Evolutionary conservation across 257 asterid species (phyloP).

Genomic region (Thymus mandschuricus): DNA sequence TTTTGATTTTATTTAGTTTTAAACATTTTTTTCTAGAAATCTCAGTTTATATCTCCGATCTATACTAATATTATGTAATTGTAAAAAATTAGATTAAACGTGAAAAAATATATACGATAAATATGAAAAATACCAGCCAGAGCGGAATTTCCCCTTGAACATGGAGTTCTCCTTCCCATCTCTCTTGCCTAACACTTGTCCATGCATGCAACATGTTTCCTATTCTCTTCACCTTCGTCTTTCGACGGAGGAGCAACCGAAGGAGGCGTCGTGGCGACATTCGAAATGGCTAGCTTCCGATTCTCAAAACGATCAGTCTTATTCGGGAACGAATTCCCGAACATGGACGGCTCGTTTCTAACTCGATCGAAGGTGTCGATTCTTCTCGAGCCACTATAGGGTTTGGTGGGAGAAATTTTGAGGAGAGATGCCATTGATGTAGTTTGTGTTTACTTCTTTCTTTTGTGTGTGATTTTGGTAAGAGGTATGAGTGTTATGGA

Average conservation of each 20-base stretch:
- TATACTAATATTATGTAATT: background rate
- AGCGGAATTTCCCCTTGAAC: slow-evolving; percentile 86
- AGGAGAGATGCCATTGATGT: slow-evolving; percentile 58
- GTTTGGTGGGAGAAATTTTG: slow-evolving; percentile 41
- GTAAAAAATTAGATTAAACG: background rate
- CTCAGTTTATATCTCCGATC: too few species aligned
- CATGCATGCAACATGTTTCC: slow-evolving; percentile 67
- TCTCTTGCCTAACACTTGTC: slow-evolving; percentile 79
- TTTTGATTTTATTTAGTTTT: too few species aligned
- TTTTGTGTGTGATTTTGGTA: slow-evolving; percentile 15
- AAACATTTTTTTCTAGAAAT: too few species aligned
- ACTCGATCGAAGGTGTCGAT: background rate
- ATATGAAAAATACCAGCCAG: slow-evolving; percentile 66
- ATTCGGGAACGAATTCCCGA: slow-evolving; percentile 23
- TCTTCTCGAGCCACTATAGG: slow-evolving; percentile 20
- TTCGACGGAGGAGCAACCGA: slow-evolving; percentile 35
- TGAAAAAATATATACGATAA: background rate
- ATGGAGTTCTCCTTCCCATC: slow-evolving; percentile 88
- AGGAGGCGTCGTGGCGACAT: slow-evolving; percentile 55
- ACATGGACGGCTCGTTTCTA: slow-evolving; percentile 29
- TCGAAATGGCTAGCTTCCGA: slow-evolving; percentile 29
- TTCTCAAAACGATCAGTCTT: background rate
- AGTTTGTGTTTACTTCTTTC: background rate
- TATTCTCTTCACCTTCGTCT: slow-evolving; percentile 28
- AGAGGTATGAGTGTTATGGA: slow-evolving; percentile 12